Evolutionary conservation across 2,329 filamentous ascomycete species (phyloP), one percentile per base, ranked within the genome.

Genomic region (Diaporthe citriasiana): DNA sequence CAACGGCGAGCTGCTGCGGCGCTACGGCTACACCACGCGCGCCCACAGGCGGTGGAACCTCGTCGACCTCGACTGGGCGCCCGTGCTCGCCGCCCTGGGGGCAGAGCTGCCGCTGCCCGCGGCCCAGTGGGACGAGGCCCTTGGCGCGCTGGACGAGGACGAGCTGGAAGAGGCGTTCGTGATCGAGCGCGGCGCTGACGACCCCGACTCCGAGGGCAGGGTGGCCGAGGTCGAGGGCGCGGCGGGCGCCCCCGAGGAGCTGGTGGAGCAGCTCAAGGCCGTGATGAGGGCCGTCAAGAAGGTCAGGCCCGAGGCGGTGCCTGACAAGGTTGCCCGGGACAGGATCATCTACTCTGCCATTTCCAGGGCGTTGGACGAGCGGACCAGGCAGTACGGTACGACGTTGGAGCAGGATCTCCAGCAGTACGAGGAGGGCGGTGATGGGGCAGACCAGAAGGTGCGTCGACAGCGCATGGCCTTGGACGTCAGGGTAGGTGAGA

Each of bases 11-110:
- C 86, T 98, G 10, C 87, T 98, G 15, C 88, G 95, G 47, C 89
- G 95, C 19, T 97, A 98, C 78, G 95, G 95, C 25, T 98, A 97
- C 79, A 91, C 95, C n/a, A 96, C 94, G 0, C 84, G 89, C 38
- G 92, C 92, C 77, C 95, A 98, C 78, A 85, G 91, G 13, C 87
- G 92, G 53, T 95, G 95, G 81, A 95, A 98, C 78, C 94, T 97
- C 0, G 93, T 94, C 0, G 95, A 98, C 81, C 83, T 98, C 45
- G 87, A 93, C 0, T 90, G 92, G 84, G 84, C 87, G 0, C 60
- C 60, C 12, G 86, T 96, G 30, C 83, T 88, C 56, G 82, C 83
- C 0, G 83, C 88, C 10, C 78, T 87, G 47, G 81, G 81, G 25
- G 78, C 82, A 15, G 79, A 83, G 25, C 81, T 89, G 60, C 79